Evolutionary conservation across 192 early-diverging fungal species (phyloP).

Genomic region (Linnemannia zychae): DNA sequence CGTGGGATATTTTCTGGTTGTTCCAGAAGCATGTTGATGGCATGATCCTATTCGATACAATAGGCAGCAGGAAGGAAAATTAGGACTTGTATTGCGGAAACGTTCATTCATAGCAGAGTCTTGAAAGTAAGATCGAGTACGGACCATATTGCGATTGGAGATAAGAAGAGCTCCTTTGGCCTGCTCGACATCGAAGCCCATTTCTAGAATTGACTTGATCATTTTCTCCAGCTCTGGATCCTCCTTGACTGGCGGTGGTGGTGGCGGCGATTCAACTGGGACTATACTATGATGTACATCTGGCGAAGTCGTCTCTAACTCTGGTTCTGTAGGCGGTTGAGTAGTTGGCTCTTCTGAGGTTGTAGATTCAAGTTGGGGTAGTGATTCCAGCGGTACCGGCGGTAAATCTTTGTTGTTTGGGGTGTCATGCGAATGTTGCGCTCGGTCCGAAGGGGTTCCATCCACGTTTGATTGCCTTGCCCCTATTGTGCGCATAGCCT

Average conservation of each 20-base stretch:
- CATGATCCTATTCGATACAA: constrained; percentile 60
- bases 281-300: background rate
- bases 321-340: background rate
- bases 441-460: background rate
- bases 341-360: background rate
- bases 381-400: background rate
- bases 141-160: constrained; percentile 65
- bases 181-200: constrained; percentile 75
- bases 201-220: constrained; percentile 70
- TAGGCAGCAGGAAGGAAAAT: background rate
- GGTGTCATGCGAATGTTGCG: background rate
- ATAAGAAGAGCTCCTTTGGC: constrained; percentile 73
- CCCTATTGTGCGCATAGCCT: constrained; percentile 56
- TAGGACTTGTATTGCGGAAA: background rate
- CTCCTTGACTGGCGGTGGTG: constrained; percentile 17
- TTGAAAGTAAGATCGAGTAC: background rate
- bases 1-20: constrained; percentile 63
- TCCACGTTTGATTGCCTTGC: constrained; percentile 29
- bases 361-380: background rate
- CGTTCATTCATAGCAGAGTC: background rate
- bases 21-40: constrained; percentile 71
- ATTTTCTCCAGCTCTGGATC: constrained; percentile 51
- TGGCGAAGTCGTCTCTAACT: background rate
- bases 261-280: background rate
- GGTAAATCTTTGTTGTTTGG: constrained; percentile 18